Evolutionary conservation across 2,329 filamentous ascomycete genomes (phyloP), one percentile per base, ranked within the genome.

Genomic region (Epichloe sp.): DNA sequence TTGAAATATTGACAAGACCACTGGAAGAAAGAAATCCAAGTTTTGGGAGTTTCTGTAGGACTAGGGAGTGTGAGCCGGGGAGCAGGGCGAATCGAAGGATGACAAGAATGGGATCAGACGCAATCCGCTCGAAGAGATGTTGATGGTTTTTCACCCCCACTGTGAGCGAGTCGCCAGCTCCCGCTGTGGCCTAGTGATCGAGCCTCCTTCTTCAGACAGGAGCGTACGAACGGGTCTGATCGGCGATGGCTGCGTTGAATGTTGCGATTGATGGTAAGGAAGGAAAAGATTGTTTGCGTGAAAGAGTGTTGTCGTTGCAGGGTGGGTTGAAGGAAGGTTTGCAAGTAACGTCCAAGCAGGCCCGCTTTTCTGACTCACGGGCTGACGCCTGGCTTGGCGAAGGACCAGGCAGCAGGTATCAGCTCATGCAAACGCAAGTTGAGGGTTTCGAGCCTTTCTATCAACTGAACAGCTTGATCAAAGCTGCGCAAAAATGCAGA

Each of bases 321-420:
- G n/a, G 11, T 48, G n/a, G n/a, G 11, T 48, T 19, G 42, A n/a
- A 38, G n/a, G 17, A 36, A 48, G 44, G 44, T 44, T 47, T 43
- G 19, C 49, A 45, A 55, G 57, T 60, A 58, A 60, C 58, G 58
- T 60, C 54, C 43, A 41, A 12, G 12, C 15, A 15, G 31, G 26
- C 44, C 51, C 51, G 48, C 48, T 53, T 45, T 44, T 49, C 19
- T 36, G 21, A 34, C 15, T 47, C 34, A 38, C 40, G 4, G n/a
- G 31, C 17, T 19, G 11, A 38, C 21, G 21, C 45, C 17, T 23
- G 5, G 11, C 3, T 31, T 8, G 11, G n/a, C 23, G 21, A 38
- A 21, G 12, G 21, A 26, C 41, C 48, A 50, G 42, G 31, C 48
- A 44, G 40, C 48, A 44, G 41, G 5, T 15, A 44, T 31, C 41